These are phyloP conservation scores for Rhinocladiella mackenziei DNA, from an alignment of 2,329 filamentous ascomycete species.

Conservation along the genomic window DNA sequence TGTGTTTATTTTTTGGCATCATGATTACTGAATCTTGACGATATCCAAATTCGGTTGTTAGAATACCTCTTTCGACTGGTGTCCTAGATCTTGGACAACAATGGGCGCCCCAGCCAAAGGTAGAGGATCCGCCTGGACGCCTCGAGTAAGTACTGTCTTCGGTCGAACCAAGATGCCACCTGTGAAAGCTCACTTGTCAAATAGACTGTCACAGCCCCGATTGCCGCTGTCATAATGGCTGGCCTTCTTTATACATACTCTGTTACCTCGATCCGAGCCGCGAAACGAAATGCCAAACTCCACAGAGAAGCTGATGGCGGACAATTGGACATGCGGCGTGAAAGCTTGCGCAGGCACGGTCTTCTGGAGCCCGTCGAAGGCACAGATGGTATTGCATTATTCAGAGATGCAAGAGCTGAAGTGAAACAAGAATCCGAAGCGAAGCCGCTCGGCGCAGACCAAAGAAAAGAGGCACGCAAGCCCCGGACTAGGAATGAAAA, in stretches of 20 bases:
- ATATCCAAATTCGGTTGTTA: too few relatives aligned
- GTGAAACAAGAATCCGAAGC: constrained; percentile 24
- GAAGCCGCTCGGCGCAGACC: constrained; percentile 14
- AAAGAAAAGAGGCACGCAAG: constrained; percentile 20
- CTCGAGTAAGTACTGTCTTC: constrained; percentile 12
- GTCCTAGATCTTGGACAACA: not conserved
- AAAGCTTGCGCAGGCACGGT: constrained; percentile 29
- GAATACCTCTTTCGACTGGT: too few relatives aligned
- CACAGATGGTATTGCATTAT: constrained; percentile 25
- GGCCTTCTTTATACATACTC: constrained; percentile 58
- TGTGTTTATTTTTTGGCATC: too few relatives aligned
- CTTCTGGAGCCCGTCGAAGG: constrained; percentile 27
- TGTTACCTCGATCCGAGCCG: constrained; percentile 61
- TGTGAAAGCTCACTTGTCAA: constrained; percentile 4
- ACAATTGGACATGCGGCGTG: constrained; percentile 30
- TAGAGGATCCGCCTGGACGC: constrained; percentile 16
- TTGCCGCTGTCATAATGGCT: constrained; percentile 63
- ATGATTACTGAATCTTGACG: too few relatives aligned
- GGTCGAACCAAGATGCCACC: not conserved
- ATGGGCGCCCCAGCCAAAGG: constrained; percentile 15
- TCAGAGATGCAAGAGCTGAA: constrained; percentile 22
- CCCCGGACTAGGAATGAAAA: constrained; percentile 32
- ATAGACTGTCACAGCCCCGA: constrained; percentile 55
- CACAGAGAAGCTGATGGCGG: constrained; percentile 38
- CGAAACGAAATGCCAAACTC: constrained; percentile 62